Percentiles rank a stretch among this genome's conserved stretches.
Conservation (phyloP, 768 basidiomycete species). For the Multifurca ochricompacta region DNA sequence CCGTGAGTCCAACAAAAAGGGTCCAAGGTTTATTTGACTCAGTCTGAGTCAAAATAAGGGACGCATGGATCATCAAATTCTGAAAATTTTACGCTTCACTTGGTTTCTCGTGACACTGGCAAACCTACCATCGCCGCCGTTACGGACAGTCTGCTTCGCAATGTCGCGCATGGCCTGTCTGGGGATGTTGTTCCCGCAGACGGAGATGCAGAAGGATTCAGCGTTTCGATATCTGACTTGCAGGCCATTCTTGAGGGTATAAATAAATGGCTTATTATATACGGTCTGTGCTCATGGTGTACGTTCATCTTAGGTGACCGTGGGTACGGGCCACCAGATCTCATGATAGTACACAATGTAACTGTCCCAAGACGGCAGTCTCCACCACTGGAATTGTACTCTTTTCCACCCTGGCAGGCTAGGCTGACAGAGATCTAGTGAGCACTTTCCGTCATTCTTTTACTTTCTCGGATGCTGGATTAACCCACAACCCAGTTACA, state of each 20-base stretch:
- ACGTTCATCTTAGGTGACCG: conserved; percentile 34
- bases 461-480: neutral
- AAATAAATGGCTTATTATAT: neutral
- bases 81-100: conserved; percentile 10
- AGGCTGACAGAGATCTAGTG: conserved; percentile 74
- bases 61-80: neutral
- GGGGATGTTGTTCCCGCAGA: conserved; percentile 3
- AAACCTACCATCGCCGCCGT: conserved; percentile 19
- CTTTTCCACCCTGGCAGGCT: conserved; percentile 84
- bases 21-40: neutral
- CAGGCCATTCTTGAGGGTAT: conserved; percentile 53
- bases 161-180: neutral
- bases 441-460: conserved; percentile 27
- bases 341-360: conserved; percentile 66
- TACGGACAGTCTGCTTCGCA: conserved; percentile 13
- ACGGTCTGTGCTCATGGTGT: neutral
- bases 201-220: conserved; percentile 30
- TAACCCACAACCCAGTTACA: conserved; percentile 20
- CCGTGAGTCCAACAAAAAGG: neutral
- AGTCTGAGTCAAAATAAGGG: neutral
- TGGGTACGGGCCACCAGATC: conserved; percentile 60
- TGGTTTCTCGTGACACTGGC: conserved; percentile 18
- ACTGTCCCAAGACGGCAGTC: conserved; percentile 31
- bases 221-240: conserved; percentile 32
- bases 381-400: conserved; percentile 56